phyloP scores from a whole-genome alignment of 441 rosid genomes.

The Adansonia rubrostipa region DNA sequence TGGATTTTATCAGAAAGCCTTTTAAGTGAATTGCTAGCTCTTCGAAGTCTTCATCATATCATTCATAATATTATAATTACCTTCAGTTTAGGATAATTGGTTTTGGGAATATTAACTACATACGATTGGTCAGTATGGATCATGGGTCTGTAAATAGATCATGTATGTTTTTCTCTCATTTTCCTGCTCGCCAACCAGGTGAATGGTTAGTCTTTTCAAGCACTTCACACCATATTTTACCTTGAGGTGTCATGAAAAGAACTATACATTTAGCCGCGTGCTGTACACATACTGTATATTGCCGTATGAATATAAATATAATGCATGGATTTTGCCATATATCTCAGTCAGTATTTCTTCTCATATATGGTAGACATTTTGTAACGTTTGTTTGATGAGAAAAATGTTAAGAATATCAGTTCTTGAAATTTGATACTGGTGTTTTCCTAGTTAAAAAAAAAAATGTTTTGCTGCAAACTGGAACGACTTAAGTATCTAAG shows the following conservation, averaged over 20 bases:
- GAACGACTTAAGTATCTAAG: background rate
- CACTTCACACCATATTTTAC: slow-evolving; percentile 28
- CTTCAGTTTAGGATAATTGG: slow-evolving; percentile 25
- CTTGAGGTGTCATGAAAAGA: slow-evolving; percentile 21
- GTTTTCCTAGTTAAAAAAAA: background rate
- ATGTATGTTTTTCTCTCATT: background rate
- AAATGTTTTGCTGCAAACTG: background rate
- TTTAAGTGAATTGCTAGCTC: slow-evolving; percentile 25
- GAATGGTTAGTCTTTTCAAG: background rate
- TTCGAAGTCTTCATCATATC: background rate
- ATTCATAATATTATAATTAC: background rate
- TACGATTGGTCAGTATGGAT: too few relatives aligned
- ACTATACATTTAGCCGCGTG: background rate
- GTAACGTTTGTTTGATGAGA: background rate
- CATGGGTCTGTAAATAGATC: background rate
- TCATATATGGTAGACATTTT: background rate
- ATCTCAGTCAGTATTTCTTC: background rate
- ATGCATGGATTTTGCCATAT: slow-evolving; percentile 14
- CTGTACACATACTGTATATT: background rate
- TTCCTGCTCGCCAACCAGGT: slow-evolving; percentile 11
- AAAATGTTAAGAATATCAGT: background rate
- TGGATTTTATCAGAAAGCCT: slow-evolving; percentile 55
- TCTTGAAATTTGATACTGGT: background rate
- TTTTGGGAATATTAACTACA: background rate
- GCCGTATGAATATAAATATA: background rate